These are phyloP conservation scores for Hymenoscyphus fraxineus DNA, from an alignment of 2,329 filamentous ascomycete species.

Conservation along the genomic window DNA sequence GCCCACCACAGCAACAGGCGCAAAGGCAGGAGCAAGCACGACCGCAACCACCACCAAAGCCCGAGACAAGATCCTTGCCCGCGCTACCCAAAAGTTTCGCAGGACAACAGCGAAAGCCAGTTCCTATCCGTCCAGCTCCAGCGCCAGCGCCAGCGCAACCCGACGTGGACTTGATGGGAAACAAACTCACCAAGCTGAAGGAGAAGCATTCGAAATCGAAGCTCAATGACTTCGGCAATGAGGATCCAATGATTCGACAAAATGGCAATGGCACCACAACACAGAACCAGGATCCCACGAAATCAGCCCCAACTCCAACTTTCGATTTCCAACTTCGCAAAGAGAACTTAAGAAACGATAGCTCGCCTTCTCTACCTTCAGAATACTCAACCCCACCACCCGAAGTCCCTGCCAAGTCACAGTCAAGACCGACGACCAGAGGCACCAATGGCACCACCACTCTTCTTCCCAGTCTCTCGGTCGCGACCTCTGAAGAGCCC, in stretches of 20 bases:
- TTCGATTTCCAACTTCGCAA: constrained; percentile 13
- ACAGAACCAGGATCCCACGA: constrained; percentile 10
- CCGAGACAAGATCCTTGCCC: constrained; percentile 19
- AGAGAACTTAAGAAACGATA: constrained; percentile 18
- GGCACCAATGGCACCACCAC: constrained; percentile 3
- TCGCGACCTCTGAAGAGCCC: constrained; percentile 2
- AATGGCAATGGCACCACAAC: constrained; percentile 18
- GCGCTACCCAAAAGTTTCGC: constrained; percentile 19
- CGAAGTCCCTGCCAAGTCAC: constrained; percentile 23
- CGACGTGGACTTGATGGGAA: constrained; percentile 31
- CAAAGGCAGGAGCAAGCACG: constrained; percentile 19
- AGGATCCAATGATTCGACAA: constrained; percentile 10
- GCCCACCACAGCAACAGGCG: constrained; percentile 8
- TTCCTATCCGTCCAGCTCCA: constrained; percentile 30
- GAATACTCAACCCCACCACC: constrained; percentile 10
- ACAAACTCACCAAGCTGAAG: constrained; percentile 31
- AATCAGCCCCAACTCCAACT: constrained; percentile 26
- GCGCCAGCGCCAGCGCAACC: constrained; percentile 31
- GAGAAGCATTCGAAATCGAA: constrained; percentile 22
- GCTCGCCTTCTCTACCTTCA: constrained; percentile 21
- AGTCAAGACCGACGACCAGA: constrained; percentile 16
- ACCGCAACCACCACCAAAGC: constrained; percentile 3
- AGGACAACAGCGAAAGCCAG: constrained; percentile 23
- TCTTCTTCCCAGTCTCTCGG: constrained; percentile 6
- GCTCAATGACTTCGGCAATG: constrained; percentile 16